Percentiles rank a stretch among this genome's conserved stretches.
Conservation (phyloP, 257 asterid genomes). For the Plantago ovata region DNA sequence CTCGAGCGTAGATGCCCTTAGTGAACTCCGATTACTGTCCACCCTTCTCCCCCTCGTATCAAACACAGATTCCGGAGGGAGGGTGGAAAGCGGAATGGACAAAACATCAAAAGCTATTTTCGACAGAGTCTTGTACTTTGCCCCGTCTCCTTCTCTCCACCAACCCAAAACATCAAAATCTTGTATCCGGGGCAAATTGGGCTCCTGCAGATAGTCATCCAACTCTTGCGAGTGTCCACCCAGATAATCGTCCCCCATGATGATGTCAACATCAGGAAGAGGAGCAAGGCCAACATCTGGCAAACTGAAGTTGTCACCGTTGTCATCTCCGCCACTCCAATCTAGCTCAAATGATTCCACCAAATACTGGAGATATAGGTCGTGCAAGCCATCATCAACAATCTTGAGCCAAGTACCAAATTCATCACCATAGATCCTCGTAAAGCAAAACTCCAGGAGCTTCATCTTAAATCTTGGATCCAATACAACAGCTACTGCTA, state of each 20-base stretch:
- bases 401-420: constrained; percentile 35
- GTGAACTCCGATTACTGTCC: constrained; percentile 40
- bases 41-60: constrained; percentile 40
- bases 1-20: constrained; percentile 47
- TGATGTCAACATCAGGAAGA: constrained; percentile 40
- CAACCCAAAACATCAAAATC: constrained; percentile 82
- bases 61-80: constrained; percentile 49
- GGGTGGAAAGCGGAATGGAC: constrained; percentile 64
- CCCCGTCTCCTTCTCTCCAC: constrained; percentile 59
- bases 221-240: constrained; percentile 49
- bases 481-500: constrained; percentile 68
- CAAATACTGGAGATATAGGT: constrained; percentile 39
- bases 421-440: constrained; percentile 48
- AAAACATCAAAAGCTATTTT: constrained; percentile 74
- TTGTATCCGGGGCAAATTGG: constrained; percentile 54
- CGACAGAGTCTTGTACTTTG: constrained; percentile 57
- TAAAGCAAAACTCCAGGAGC: constrained; percentile 45
- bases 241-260: constrained; percentile 41
- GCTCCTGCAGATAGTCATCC: constrained; percentile 58
- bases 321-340: constrained; percentile 28
- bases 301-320: too few relatives aligned
- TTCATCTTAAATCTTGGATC: constrained; percentile 76
- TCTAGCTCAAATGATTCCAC: constrained; percentile 33
- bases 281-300: too few relatives aligned
- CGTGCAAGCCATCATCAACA: constrained; percentile 49